Base-by-base conservation (phyloP, 1,284 basidiomycete genomes). In the Meripilus lineatus region DNA sequence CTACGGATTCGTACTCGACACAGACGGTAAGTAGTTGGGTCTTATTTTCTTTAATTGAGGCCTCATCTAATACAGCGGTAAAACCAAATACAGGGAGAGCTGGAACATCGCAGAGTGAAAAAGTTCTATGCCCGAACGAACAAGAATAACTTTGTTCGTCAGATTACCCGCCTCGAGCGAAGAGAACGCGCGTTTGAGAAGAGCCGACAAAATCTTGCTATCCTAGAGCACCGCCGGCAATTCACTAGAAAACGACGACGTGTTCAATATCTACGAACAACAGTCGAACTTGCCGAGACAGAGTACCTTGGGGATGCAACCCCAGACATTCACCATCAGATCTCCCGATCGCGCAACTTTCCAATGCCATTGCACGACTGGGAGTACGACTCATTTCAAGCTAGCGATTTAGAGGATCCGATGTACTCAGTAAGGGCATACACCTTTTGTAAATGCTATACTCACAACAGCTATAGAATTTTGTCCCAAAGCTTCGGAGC, bases 1-100 rank as follows among this genome's bases (percentile, higher is more conserved):
- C 56, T 11, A 52, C 53, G 1, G 58, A 61, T 28, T 50, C 44
- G 10, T 61, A 53, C 42, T 45, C 46, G 8, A 58, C 56, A 11
- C 55, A 59, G 41, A 46, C 50, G 21, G 58, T 60, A 42, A 32
- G 55, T 52, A 7, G 42, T 25, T 36, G 17, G 10, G 18, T 21
- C 10, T 24, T 30, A 10, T 30, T 25, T 25, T 40, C 4, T 17
- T 40, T 24, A 25, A 11, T n/a, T 14, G 17, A 38, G 7, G 6
- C 14, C 38, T 40, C 14, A 23, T 14, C 5, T 17, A 20, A 14
- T 35, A 6, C 18, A 15, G 5, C 23, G 17, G 10, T 33, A n/a
- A n/a, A n/a, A n/a, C n/a, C n/a, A n/a, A n/a, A n/a, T 17, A 11
- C 21, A 45, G 43, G 43, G 37, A 13, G 37, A 45, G 30, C 37